Conservation (phyloP, 2,329 filamentous ascomycete species). For the Colletotrichum gigasporum region DNA sequence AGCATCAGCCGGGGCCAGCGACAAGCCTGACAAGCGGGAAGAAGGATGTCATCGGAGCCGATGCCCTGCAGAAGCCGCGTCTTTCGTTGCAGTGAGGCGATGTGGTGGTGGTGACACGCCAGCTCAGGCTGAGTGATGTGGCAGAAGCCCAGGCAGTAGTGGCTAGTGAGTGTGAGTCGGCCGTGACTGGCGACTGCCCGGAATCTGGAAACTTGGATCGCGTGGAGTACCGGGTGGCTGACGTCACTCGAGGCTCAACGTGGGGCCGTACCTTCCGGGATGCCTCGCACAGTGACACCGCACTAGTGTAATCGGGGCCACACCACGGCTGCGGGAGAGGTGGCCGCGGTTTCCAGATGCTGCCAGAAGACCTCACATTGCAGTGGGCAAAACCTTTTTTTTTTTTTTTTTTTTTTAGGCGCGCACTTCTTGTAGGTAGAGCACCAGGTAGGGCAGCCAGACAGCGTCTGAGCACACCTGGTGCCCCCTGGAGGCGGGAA, state of each 20-base stretch:
- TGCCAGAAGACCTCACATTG: slow-evolving; percentile 10
- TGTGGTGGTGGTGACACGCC: background rate
- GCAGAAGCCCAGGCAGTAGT: background rate
- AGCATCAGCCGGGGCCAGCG: background rate
- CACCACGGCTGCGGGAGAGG: background rate
- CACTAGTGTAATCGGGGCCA: background rate
- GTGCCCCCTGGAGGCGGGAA: background rate
- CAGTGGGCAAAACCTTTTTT: background rate
- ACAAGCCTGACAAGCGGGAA: too few relatives aligned
- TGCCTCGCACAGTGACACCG: slow-evolving; percentile 11
- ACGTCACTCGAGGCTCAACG: slow-evolving; percentile 21
- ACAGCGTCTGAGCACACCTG: too few relatives aligned
- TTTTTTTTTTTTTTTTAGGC: background rate
- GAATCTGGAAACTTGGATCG: background rate
- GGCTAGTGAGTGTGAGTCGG: background rate
- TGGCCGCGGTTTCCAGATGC: slow-evolving; percentile 18
- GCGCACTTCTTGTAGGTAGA: too few relatives aligned
- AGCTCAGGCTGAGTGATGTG: too few relatives aligned
- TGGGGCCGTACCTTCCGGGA: slow-evolving; percentile 8
- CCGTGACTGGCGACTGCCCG: background rate
- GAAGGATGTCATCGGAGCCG: too few relatives aligned
- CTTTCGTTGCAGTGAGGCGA: background rate
- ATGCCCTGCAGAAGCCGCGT: too few relatives aligned
- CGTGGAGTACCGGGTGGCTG: background rate
- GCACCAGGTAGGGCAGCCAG: background rate